Base-by-base conservation (phyloP, 2,329 filamentous ascomycete genomes). In the Pseudocercospora fuligena region DNA sequence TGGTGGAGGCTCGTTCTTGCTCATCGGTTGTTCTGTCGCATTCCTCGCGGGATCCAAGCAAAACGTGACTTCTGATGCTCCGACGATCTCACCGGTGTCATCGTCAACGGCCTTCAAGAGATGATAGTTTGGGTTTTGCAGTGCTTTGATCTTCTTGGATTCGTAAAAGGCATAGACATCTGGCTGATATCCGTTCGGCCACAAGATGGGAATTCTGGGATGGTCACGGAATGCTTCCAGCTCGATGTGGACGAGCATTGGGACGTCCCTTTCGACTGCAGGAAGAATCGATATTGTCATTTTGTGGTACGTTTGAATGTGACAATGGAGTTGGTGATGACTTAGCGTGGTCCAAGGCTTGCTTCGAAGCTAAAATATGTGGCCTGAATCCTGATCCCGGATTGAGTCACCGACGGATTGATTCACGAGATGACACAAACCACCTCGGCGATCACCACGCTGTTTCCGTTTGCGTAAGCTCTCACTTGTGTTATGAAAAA, bases 211-310 rank as follows among this genome's bases (percentile, higher is more conserved):
- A 2, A 70, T 72, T n/a, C 72, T 59, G 16, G 72, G 73, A 59
- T 74, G 73, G 8, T 58, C 12, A 12, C 60, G 43, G 65, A 76
- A 75, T n/a, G 74, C 72, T 63, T 71, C 73, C 3, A 73, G 63
- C 59, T 74, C 68, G 56, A 75, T 23, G 25, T 53, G 61, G 21
- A 70, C 65, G 57, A 67, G 70, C 27, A 61, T 36, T 16, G 73
- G 68, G 43, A 75, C 68, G 62, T 75, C 74, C 5, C 61, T 31
- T 31, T 69, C 65, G 29, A 46, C 25, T 2, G 71, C 47, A 14
- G 69, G 71, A 1, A 47, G 56, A 23, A 75, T 68, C 5, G 58
- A 40, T 29, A 74, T 62, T 5, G 53, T 12, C 72, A 74, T 74
- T 2, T 33, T 56, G 11, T 16, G 1, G 51, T 3, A 16, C 11